These are phyloP conservation scores for Morella rubra DNA, from an alignment of 306 rosid genomes.

Conservation along the genomic window DNA sequence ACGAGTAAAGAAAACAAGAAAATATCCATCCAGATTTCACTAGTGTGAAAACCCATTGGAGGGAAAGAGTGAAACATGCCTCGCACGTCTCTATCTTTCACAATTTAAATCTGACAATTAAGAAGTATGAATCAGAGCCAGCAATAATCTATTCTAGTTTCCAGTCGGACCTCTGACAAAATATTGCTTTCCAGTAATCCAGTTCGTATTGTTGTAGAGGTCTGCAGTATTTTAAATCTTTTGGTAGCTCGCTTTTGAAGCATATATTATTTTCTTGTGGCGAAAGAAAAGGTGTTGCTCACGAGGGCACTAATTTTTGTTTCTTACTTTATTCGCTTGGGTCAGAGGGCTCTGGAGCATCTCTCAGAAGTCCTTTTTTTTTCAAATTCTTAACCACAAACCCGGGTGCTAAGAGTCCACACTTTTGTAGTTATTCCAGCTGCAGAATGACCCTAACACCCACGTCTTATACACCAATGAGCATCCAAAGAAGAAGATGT, in stretches of 20 bases:
- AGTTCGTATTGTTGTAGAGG: slow-evolving; percentile 7
- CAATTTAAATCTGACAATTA: slow-evolving; percentile 14
- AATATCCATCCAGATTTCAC: slow-evolving; percentile 19
- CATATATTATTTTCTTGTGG: slow-evolving; percentile 54
- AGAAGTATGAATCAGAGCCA: slow-evolving; percentile 19
- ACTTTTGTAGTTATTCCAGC: slow-evolving; percentile 16
- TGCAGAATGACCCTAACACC: slow-evolving; percentile 11
- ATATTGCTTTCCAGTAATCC: not conserved
- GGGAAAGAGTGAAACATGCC: slow-evolving; percentile 34
- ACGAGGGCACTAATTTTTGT: slow-evolving; percentile 44
- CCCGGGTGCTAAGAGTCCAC: slow-evolving; percentile 10
- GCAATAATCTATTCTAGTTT: slow-evolving; percentile 17
- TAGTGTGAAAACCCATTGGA: slow-evolving; percentile 30
- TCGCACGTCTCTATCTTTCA: slow-evolving; percentile 34
- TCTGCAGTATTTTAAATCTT: slow-evolving; percentile 10
- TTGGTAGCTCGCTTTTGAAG: slow-evolving; percentile 27
- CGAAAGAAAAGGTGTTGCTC: slow-evolving; percentile 66
- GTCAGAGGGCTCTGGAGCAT: slow-evolving; percentile 46
- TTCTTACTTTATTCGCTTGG: slow-evolving; percentile 36
- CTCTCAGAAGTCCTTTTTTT: slow-evolving; percentile 15
- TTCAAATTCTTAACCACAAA: slow-evolving; percentile 19
- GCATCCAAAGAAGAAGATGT: not conserved
- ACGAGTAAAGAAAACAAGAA: not conserved
- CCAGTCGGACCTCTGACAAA: slow-evolving; percentile 44
- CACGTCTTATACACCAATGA: not conserved